Percentiles rank a stretch among this genome's conserved stretches.
Evolutionary conservation across 768 basidiomycete species (phyloP).

Genomic region (Hericium coralloides): DNA sequence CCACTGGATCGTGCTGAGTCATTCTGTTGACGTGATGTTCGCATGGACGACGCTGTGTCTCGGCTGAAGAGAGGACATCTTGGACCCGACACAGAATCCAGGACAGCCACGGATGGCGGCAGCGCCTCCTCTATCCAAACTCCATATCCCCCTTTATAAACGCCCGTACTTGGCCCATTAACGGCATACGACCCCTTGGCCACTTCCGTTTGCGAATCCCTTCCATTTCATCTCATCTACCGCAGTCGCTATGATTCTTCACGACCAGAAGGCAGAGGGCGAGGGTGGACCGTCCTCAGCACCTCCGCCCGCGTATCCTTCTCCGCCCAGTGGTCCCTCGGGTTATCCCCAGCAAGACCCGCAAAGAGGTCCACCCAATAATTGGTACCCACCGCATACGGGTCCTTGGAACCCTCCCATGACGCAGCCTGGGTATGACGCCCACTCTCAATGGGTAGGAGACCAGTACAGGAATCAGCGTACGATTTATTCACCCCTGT

Average conservation of each 20-base stretch:
- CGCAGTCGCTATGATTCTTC: background rate
- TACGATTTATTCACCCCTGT: background rate
- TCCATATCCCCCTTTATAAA: too few species aligned
- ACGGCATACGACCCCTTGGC: too few species aligned
- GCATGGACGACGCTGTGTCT: background rate
- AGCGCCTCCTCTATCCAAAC: too few species aligned
- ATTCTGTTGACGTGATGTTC: background rate
- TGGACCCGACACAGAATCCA: background rate
- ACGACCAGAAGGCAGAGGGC: background rate
- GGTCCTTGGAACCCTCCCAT: background rate
- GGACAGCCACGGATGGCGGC: background rate
- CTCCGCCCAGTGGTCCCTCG: background rate
- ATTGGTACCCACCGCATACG: slow-evolving; percentile 4
- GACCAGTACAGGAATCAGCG: slow-evolving; percentile 13
- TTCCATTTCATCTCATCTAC: too few species aligned
- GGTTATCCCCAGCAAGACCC: background rate
- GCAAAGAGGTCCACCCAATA: background rate
- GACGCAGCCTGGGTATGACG: background rate
- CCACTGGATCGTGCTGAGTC: background rate
- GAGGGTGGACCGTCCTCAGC: background rate
- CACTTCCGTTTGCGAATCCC: too few species aligned
- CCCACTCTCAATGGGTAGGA: slow-evolving; percentile 4
- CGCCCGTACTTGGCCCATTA: too few species aligned
- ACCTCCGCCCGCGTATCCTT: background rate
- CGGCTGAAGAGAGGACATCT: background rate